Base-by-base conservation (phyloP, 352 stramenopile species). In the Phytophthora citricola region DNA sequence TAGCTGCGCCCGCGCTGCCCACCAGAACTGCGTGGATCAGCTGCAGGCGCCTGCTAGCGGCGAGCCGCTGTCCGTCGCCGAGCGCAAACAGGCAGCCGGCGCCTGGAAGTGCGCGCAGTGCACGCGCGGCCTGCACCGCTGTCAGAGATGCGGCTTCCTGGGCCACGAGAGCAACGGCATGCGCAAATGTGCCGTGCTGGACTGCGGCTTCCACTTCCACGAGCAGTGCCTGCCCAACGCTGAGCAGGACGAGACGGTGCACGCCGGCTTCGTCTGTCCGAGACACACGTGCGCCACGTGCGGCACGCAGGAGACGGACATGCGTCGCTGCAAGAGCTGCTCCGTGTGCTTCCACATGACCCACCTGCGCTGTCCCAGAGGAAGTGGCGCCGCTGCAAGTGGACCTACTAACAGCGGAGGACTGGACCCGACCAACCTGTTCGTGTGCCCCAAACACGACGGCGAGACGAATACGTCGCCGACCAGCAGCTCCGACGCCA, bases 91-190 rank as follows among this genome's bases (percentile, higher is more conserved):
- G 22, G 69, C 60, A 26, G 66, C 67, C 20, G 69, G 83, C 41
- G 24, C 59, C 22, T 94, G 87, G 87, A 75, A 74, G 47, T 94
- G 87, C 48, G 83, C 75, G 32, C 81, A 94, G 41, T 94, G 86
- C 53, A 57, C 67, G 31, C 79, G 86, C 10, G 71, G 66, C 0
- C 46, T 94, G 15, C 83, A 92, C 54, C 58, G 65, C 29, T 94
- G 86, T 49, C 69, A 79, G 34, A n/a, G 70, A 15, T 94, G 86
- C 57, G 86, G 83, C 24, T 91, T 92, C 38, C 51, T 94, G n/a
- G 86, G 84, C 51, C 73, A 90, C 58, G 75, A 85, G 40, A 58
- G 55, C 47, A 71, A 86, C 31, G 75, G 85, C 39, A 73, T 91
- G 48, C 44, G 73, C 9, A 72, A 66, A 24, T 94, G 86, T 56